A percentile compares a stretch with the other conserved stretches of the same genome.
These are phyloP conservation scores for Polyplosphaeria fusca DNA, from an alignment of 495 filamentous ascomycete genomes.

Conservation along the genomic window DNA sequence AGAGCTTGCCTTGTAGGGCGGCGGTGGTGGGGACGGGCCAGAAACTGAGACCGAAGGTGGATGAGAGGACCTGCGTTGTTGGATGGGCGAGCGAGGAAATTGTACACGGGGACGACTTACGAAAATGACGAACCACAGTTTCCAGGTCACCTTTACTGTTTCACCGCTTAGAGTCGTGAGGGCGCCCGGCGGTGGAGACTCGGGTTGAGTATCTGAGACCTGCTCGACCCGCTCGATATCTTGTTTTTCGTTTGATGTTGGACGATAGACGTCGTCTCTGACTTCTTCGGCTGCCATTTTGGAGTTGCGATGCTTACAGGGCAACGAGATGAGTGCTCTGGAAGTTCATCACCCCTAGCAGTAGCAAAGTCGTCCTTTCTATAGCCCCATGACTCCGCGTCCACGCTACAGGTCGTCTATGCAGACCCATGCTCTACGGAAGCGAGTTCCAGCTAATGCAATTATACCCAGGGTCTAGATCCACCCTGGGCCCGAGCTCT, in stretches of 20 bases:
- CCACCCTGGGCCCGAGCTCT: background rate
- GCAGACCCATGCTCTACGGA: slow-evolving; percentile 5
- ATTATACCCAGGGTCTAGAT: slow-evolving; percentile 6
- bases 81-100: background rate
- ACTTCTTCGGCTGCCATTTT: slow-evolving; percentile 19
- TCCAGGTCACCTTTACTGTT: slow-evolving; percentile 28
- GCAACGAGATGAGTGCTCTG: no score
- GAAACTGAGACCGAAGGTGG: slow-evolving; percentile 32
- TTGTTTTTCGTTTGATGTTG: slow-evolving; percentile 12
- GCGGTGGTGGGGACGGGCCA: slow-evolving; percentile 34
- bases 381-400: background rate
- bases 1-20: slow-evolving; percentile 25
- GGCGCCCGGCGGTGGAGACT: background rate
- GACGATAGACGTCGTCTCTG: background rate
- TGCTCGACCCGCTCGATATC: slow-evolving; percentile 24
- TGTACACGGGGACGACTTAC: slow-evolving; percentile 24
- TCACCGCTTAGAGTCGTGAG: slow-evolving; percentile 6
- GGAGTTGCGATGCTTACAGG: background rate
- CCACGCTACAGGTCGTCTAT: background rate
- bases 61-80: slow-evolving; percentile 25
- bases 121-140: slow-evolving; percentile 37
- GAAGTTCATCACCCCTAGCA: no score
- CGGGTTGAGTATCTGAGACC: slow-evolving; percentile 2
- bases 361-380: background rate
- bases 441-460: background rate